Conservation (phyloP, 768 basidiomycete species). For the Tylopilus plumbeoviolaceoides region DNA sequence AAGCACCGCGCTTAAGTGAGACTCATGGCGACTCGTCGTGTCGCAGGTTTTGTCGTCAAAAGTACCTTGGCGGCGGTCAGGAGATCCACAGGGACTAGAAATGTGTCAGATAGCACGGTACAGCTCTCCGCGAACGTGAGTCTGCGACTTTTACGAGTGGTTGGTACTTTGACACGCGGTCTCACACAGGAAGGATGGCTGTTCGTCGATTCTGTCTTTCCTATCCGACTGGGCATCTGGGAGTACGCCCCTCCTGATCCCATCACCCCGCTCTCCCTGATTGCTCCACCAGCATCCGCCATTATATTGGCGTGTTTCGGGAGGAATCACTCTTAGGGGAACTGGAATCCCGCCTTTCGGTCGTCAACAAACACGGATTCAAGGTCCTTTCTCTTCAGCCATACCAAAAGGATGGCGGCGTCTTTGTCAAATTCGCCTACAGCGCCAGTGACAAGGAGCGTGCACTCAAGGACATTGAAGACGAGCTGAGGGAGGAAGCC, state of each 20-base stretch:
- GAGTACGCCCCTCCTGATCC: slow-evolving; percentile 48
- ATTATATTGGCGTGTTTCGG: slow-evolving; percentile 57
- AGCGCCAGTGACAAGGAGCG: slow-evolving; percentile 33
- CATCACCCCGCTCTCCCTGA: background rate
- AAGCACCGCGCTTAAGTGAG: background rate
- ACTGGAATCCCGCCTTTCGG: slow-evolving; percentile 46
- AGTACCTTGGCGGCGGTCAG: background rate
- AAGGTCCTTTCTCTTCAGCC: slow-evolving; percentile 60
- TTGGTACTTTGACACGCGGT: slow-evolving; percentile 8
- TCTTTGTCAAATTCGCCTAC: slow-evolving; percentile 75
- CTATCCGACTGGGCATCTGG: slow-evolving; percentile 63
- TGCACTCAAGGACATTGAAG: slow-evolving; percentile 47
- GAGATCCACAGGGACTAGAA: background rate
- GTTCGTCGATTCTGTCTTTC: slow-evolving; percentile 77
- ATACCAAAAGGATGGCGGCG: slow-evolving; percentile 78
- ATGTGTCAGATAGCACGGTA: slow-evolving; percentile 7
- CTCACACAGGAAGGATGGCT: slow-evolving; percentile 57
- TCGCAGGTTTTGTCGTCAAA: background rate
- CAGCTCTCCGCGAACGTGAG: slow-evolving; percentile 17
- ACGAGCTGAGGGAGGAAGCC: slow-evolving; percentile 41
- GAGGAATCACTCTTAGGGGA: slow-evolving; percentile 52
- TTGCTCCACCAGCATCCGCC: slow-evolving; percentile 49
- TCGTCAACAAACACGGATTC: slow-evolving; percentile 55
- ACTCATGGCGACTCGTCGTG: slow-evolving; percentile 19
- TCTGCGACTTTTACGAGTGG: slow-evolving; percentile 11